A percentile compares a stretch with the other conserved stretches of the same genome.
Evolutionary conservation across 2,329 filamentous ascomycete species (phyloP).

Genomic region (Paracoccidioides brasiliensis): DNA sequence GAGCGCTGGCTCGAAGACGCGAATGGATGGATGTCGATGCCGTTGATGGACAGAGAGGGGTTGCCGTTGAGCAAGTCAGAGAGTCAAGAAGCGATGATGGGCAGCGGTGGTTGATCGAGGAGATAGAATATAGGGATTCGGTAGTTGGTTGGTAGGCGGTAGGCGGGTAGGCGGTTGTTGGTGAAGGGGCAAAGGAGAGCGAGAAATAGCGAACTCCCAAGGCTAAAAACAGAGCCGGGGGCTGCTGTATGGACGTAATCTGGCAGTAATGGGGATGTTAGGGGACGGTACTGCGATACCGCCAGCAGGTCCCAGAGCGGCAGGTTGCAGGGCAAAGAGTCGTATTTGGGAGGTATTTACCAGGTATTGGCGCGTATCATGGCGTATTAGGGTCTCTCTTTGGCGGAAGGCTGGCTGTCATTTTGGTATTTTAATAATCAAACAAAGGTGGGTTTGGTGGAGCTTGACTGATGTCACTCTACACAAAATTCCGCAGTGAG

Average conservation of each 20-base stretch:
- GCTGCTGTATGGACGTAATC: too few relatives aligned
- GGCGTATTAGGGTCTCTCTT: background rate
- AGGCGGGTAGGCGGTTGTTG: background rate
- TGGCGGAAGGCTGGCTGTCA: background rate
- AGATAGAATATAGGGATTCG: constrained; percentile 4
- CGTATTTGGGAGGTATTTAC: background rate
- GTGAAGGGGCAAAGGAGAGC: background rate
- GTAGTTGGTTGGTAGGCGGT: constrained; percentile 9
- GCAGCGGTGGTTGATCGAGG: constrained; percentile 8
- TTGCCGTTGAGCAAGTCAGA: background rate
- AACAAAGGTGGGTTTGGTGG: background rate
- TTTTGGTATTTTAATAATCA: constrained; percentile 2
- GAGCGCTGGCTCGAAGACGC: background rate
- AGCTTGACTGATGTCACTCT: background rate
- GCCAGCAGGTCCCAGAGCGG: background rate
- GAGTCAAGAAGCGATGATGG: constrained; percentile 7
- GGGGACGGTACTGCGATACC: background rate
- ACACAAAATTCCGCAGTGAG: background rate
- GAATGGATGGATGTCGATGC: background rate
- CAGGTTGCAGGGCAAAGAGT: background rate
- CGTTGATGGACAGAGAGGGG: background rate
- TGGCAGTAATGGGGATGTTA: background rate
- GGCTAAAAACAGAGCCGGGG: too few relatives aligned
- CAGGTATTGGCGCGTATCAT: background rate
- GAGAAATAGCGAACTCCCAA: background rate